Percentiles rank a stretch among this genome's conserved stretches.
phyloP scores from a whole-genome alignment of 2,329 filamentous ascomycete genomes.

The Verticillium longisporum region DNA sequence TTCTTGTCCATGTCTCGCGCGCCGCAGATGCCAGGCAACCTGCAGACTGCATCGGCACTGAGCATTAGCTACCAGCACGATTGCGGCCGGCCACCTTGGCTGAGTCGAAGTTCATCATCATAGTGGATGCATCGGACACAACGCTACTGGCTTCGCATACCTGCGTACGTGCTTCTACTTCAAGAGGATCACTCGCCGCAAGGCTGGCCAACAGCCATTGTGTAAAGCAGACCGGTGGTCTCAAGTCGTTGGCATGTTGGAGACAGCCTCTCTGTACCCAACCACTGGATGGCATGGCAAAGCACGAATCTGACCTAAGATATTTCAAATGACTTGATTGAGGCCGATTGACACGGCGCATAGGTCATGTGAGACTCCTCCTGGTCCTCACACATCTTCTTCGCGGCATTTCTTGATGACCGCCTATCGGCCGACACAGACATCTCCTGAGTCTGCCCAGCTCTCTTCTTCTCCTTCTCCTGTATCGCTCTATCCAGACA shows the following conservation, averaged over 20 bases:
- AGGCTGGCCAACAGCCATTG: no score
- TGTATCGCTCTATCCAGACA: background rate
- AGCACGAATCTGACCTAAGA: background rate
- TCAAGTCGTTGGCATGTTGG: no score
- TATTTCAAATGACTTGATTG: background rate
- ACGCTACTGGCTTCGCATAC: no score
- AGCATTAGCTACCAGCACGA: no score
- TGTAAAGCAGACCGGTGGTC: no score
- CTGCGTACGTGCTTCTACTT: no score
- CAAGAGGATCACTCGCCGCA: no score
- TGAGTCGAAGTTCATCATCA: no score
- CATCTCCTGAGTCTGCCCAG: background rate
- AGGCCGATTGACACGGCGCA: background rate
- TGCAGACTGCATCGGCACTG: no score
- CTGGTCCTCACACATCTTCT: background rate
- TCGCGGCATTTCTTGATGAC: background rate
- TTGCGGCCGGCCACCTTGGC: no score
- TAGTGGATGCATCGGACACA: no score
- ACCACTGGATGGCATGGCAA: background rate
- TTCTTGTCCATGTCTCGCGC: background rate
- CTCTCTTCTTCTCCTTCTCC: background rate
- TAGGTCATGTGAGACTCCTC: background rate
- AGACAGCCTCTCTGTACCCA: no score
- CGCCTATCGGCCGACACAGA: background rate
- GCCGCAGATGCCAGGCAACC: background rate